phyloP scores from a whole-genome alignment of 352 stramenopile species.

The Phytophthora uliginosa region DNA sequence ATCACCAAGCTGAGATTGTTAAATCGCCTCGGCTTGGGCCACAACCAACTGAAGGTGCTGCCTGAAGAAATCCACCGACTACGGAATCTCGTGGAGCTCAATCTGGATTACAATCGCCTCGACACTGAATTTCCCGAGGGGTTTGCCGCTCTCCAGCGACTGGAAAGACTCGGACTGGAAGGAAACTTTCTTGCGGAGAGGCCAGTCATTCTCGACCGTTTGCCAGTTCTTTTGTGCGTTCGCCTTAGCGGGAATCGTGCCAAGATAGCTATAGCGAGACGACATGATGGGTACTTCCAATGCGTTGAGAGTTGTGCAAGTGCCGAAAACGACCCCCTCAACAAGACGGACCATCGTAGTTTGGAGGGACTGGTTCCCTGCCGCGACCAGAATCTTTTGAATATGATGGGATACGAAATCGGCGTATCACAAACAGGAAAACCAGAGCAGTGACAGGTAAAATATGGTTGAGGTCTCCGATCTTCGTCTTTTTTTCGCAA shows the following conservation, averaged over 20 bases:
- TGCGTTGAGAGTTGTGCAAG: conserved; percentile 18
- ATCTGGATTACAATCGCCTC: conserved; percentile 76
- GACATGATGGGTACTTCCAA: conserved; percentile 69
- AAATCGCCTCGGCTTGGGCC: conserved; percentile 65
- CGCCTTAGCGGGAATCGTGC: conserved; percentile 62
- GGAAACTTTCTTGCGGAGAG: conserved; percentile 50
- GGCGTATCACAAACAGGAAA: background rate
- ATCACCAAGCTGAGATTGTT: conserved; percentile 67
- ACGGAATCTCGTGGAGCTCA: conserved; percentile 67
- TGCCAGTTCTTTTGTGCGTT: conserved; percentile 54
- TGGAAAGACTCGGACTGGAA: conserved; percentile 74
- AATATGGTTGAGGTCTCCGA: background rate
- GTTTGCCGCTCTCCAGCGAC: conserved; percentile 47
- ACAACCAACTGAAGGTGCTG: conserved; percentile 58
- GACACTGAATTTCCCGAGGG: conserved; percentile 48
- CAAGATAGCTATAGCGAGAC: conserved; percentile 34
- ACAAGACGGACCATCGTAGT: background rate
- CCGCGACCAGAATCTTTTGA: conserved; percentile 36
- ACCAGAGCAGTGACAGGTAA: background rate
- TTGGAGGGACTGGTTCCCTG: conserved; percentile 33
- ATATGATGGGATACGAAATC: conserved; percentile 18
- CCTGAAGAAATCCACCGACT: conserved; percentile 63
- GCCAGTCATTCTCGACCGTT: conserved; percentile 33
- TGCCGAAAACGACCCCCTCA: background rate
- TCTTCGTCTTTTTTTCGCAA: background rate